Evolutionary conservation across 306 rosid species (phyloP).

Genomic region (Phaseolus lunatus): DNA sequence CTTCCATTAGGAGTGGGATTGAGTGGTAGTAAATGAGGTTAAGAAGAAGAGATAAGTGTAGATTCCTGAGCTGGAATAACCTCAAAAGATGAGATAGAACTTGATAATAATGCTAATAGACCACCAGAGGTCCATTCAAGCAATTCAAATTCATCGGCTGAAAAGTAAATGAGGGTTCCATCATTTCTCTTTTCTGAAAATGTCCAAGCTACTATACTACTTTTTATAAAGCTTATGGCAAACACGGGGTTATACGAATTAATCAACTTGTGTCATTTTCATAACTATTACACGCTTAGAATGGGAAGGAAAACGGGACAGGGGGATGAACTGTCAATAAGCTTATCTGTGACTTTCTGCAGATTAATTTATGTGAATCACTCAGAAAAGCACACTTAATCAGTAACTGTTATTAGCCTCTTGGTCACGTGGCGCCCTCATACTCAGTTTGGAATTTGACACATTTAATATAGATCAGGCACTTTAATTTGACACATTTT

Average conservation of each 20-base stretch:
- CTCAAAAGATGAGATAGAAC: neutral
- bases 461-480: neutral
- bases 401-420: neutral
- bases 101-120: neutral
- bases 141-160: neutral
- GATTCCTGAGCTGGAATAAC: neutral
- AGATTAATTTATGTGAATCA: neutral
- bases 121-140: neutral
- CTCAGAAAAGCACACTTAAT: neutral
- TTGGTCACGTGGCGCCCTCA: neutral
- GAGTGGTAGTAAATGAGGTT: neutral
- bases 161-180: neutral
- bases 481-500: neutral
- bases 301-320: neutral
- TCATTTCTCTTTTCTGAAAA: neutral
- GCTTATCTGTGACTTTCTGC: neutral
- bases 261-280: slow-evolving; percentile 35
- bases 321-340: neutral
- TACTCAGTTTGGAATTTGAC: neutral
- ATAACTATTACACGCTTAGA: neutral
- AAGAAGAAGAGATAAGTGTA: neutral
- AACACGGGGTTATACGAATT: neutral
- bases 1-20: neutral
- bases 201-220: neutral
- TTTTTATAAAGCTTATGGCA: neutral